phyloP scores from a whole-genome alignment of 768 basidiomycete species.

The Kwoniella sp. region DNA sequence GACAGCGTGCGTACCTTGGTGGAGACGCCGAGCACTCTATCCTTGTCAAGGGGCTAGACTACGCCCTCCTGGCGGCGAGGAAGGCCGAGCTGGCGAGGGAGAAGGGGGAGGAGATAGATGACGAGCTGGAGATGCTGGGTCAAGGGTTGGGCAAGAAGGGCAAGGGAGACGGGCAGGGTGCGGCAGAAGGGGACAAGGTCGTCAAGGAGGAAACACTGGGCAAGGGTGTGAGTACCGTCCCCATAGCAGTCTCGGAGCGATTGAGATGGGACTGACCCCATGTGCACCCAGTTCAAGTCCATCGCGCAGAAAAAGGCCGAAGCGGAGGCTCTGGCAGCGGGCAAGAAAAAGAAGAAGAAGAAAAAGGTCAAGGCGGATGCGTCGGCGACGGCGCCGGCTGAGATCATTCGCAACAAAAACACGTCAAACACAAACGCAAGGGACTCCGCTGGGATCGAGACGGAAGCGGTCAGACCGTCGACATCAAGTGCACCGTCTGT shows the following conservation, averaged over 20 bases:
- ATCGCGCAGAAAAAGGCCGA: conserved; percentile 41
- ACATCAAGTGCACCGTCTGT: neutral
- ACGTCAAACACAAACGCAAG: neutral
- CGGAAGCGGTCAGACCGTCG: neutral
- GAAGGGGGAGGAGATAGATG: conserved; percentile 73
- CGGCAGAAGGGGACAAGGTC: conserved; percentile 21
- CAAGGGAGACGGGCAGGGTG: conserved; percentile 9
- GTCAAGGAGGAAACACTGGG: conserved; percentile 33
- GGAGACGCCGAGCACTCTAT: conserved; percentile 81
- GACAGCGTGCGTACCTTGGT: conserved; percentile 70
- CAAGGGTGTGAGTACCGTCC: conserved; percentile 33
- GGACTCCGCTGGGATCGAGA: too few species aligned
- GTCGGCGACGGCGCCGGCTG: neutral
- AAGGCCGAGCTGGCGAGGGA: conserved; percentile 61
- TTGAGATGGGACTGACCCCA: neutral
- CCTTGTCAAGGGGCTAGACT: conserved; percentile 77
- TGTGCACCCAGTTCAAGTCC: conserved; percentile 39
- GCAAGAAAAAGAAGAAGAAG: conserved; percentile 45
- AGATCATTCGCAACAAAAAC: neutral
- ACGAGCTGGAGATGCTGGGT: conserved; percentile 56
- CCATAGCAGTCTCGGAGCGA: neutral
- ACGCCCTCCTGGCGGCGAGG: conserved; percentile 76
- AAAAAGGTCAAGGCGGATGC: conserved; percentile 30
- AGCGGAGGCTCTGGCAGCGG: conserved; percentile 12
- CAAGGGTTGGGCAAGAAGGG: conserved; percentile 11